Evolutionary conservation across 495 filamentous ascomycete species (phyloP), one percentile per base, ranked within the genome.

Genomic region (Tetracladium setigerum): DNA sequence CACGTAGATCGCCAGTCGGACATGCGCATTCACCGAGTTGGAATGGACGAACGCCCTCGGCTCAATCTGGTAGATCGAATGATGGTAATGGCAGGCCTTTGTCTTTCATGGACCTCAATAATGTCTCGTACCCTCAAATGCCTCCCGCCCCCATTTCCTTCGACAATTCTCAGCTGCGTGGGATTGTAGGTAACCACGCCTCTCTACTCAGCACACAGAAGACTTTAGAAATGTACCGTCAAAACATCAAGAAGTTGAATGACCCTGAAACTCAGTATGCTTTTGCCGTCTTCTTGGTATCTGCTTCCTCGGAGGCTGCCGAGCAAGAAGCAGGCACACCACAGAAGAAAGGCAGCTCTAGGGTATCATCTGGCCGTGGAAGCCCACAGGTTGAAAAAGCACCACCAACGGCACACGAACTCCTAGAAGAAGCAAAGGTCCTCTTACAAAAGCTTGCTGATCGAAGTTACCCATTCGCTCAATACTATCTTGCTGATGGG

Each of bases 401-500:
- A 19, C 49, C 57, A 24, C 41, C 56, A 42, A 55, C 60, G 18
- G 73, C 77, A 0, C 67, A 72, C 14, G 83, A 92, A 35, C 74
- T 96, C 33, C 66, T 95, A 13, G 76, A 78, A n/a, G 94, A 97
- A 72, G 88, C 92, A 15, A 82, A 84, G 59, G 79, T 83, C 38
- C 95, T 97, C 58, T 69, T 99, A 38, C 86, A 89, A 63, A 83
- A 84, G 49, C 74, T 96, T 34, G 72, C 87, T 17, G 89, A 91
- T 62, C 82, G 82, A 53, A 84, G 87, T 49, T 95, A 91, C 63
- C 91, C 91, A 5, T 95, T 95, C 57, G 94, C 94, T 3, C 92
- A 99, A 65, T 99, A 99, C 69, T 95, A 95, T 60, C 78, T 99
- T 11, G 92, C 77, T 33, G 92, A 99, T 59, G 92, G 91, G 2